Conservation (phyloP, 2,329 filamentous ascomycete genomes). For the Coniochaeta prunicola region DNA sequence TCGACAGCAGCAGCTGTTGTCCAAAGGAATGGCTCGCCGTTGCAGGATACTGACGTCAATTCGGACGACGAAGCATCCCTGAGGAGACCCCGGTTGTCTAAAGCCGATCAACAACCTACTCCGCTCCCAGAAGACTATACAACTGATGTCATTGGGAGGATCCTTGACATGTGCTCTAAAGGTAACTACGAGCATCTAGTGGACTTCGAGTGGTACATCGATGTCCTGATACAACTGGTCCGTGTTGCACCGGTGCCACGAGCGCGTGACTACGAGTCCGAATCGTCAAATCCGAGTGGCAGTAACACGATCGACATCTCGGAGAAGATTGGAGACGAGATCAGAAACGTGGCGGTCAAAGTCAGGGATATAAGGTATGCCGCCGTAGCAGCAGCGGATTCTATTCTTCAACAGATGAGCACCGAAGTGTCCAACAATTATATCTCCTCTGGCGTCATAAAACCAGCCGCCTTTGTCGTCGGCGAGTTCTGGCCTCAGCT, state of each 20-base stretch:
- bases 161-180: conserved; percentile 82
- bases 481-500: conserved; percentile 81
- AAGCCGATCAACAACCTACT: conserved; percentile 35
- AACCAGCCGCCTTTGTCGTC: conserved; percentile 74
- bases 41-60: conserved; percentile 34
- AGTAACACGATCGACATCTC: conserved; percentile 43
- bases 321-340: conserved; percentile 70
- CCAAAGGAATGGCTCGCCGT: conserved; percentile 31
- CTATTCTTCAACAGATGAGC: conserved; percentile 56
- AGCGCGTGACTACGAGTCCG: conserved; percentile 20
- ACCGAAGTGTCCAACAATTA: conserved; percentile 46
- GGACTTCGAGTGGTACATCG: conserved; percentile 98
- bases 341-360: conserved; percentile 86
- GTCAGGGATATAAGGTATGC: conserved; percentile 76
- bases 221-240: conserved; percentile 79
- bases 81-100: conserved; percentile 17
- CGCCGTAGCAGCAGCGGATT: conserved; percentile 76
- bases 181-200: conserved; percentile 79
- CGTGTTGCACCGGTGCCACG: conserved; percentile 55
- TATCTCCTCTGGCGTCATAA: conserved; percentile 59
- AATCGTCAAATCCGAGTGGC: neutral
- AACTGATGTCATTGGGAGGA: conserved; percentile 71
- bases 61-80: conserved; percentile 39
- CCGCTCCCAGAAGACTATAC: conserved; percentile 82
- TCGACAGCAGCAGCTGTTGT: conserved; percentile 37